Evolutionary conservation across 1,284 basidiomycete genomes (phyloP).

Genomic region (Pseudozyma pruni): DNA sequence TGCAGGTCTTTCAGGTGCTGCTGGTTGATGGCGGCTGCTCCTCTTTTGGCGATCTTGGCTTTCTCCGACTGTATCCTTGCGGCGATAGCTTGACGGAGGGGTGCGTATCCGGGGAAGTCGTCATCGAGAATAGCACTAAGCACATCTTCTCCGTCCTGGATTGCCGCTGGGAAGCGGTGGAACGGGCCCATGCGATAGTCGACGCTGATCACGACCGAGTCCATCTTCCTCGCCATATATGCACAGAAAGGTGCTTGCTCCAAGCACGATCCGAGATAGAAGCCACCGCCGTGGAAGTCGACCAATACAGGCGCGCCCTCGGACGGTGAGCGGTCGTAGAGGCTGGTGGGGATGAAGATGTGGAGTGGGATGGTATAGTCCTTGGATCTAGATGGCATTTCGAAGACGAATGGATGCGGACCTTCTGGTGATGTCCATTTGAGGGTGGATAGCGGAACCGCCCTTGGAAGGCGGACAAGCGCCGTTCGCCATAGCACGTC

Average conservation of each 20-base stretch:
- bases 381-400: slow-evolving; percentile 39
- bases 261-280: slow-evolving; percentile 52
- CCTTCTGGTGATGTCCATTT: slow-evolving; percentile 50
- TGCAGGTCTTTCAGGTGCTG: slow-evolving; percentile 28
- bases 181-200: slow-evolving; percentile 64
- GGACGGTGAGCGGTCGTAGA: slow-evolving; percentile 17
- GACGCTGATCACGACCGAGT: slow-evolving; percentile 51
- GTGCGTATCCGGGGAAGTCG: slow-evolving; percentile 28
- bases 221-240: slow-evolving; percentile 33
- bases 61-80: slow-evolving; percentile 25
- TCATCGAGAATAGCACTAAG: slow-evolving; percentile 42
- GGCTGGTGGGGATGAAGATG: slow-evolving; percentile 42
- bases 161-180: slow-evolving; percentile 57
- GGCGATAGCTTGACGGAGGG: slow-evolving; percentile 29
- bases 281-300: slow-evolving; percentile 61
- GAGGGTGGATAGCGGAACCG: slow-evolving; percentile 38
- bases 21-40: slow-evolving; percentile 15
- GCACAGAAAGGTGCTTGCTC: slow-evolving; percentile 58
- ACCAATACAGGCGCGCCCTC: slow-evolving; percentile 41
- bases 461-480: slow-evolving; percentile 42
- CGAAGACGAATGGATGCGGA: slow-evolving; percentile 46
- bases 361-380: slow-evolving; percentile 50
- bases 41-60: slow-evolving; percentile 23
- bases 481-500: slow-evolving; percentile 47
- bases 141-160: slow-evolving; percentile 55